phyloP scores from a whole-genome alignment of 768 basidiomycete genomes.

The Neoboletus magnificus region DNA sequence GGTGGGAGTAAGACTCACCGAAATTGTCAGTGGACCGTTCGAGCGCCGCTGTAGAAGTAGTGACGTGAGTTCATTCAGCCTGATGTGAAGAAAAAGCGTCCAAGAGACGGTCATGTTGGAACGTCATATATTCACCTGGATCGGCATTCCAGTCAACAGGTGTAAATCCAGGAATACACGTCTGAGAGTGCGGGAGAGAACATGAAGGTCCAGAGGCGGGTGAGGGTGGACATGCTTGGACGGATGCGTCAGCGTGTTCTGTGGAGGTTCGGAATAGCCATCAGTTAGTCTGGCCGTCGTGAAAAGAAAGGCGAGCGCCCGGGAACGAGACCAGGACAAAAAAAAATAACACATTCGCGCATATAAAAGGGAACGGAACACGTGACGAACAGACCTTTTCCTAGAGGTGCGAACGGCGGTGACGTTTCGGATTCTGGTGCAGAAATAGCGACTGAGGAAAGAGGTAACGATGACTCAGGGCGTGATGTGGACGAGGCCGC shows the following conservation, averaged over 20 bases:
- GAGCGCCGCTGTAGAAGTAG: not conserved
- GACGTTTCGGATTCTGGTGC: not conserved
- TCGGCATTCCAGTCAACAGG: slow-evolving; percentile 10
- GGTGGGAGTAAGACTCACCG: slow-evolving; percentile 6
- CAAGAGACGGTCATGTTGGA: not conserved
- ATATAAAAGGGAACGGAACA: not conserved
- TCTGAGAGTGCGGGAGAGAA: not conserved
- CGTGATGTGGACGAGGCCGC: not conserved
- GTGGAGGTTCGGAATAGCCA: not conserved
- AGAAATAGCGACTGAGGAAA: not conserved
- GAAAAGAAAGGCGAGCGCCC: not conserved
- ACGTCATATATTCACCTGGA: slow-evolving; percentile 4
- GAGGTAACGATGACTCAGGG: not conserved
- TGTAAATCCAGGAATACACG: not conserved
- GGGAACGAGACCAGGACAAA: not conserved
- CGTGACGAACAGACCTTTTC: slow-evolving; percentile 2
- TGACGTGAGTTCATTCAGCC: not conserved
- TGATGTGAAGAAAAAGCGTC: not conserved
- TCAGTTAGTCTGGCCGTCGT: not conserved
- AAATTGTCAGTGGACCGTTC: not conserved
- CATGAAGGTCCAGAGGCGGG: not conserved
- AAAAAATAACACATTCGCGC: not conserved
- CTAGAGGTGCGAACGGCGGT: not conserved
- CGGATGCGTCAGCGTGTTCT: slow-evolving; percentile 15
- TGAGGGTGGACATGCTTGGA: slow-evolving; percentile 8